Evolutionary conservation across 73 alveolate species (phyloP), one percentile per base, ranked within the genome.

Genomic region (Urostyla sp.): DNA sequence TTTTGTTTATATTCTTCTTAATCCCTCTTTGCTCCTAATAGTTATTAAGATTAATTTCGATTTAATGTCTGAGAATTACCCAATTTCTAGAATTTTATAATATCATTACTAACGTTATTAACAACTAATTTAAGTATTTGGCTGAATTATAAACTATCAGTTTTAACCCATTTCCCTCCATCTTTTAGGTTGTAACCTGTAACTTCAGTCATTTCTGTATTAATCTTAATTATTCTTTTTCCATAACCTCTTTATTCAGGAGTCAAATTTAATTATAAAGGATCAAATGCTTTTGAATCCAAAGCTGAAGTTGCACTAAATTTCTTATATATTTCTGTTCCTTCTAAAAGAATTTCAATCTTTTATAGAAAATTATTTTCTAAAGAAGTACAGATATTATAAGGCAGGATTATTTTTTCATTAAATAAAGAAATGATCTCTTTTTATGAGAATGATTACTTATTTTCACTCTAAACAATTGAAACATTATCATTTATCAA

Each of bases 191-290:
- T 43, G 5, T 48, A 48, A 7, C 21, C 3, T 24, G 26, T 51
- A 11, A 69, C 34, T 36, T 69, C 20, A 7, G 59, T 23, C 50
- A 31, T 21, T 32, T 43, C 53, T 15, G 56, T 0, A 6, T 30
- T 35, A 6, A 81, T 13, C 40, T 72, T 67, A 18, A 81, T 34
- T n/a, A 50, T 24, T 16, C 92, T 61, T 76, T 52, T 83, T 23
- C 92, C 92, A 83, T 18, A 83, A 4, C 92, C 92, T 72, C 78
- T 72, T 56, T 36, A 21, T 30, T 74, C 83, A 18, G 92, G 92
- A 26, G 76, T 72, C 28, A 32, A 3, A 18, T 38, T 56, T 18
- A 27, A 16, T 0, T 43, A 53, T 52, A 83, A 49, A 7, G 92
- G 92, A 44, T 83, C 83, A 72, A 13, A 83, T 0, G 87, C 53